A percentile compares a stretch with the other conserved stretches of the same genome.
Conservation (phyloP, 768 basidiomycete species). For the Macrocybe gigantea region DNA sequence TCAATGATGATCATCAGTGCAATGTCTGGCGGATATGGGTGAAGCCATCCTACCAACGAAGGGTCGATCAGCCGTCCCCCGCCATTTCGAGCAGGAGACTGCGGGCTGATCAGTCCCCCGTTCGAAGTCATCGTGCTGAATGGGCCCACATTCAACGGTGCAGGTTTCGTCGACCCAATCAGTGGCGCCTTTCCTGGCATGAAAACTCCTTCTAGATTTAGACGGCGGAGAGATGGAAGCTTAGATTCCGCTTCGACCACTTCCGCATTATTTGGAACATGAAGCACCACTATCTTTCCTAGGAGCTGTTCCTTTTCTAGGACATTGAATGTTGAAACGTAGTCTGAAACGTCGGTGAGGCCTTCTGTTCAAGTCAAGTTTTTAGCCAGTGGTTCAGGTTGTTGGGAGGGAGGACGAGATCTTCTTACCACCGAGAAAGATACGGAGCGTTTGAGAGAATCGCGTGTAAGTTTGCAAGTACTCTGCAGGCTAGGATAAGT, state of each 20-base stretch:
- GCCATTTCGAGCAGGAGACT: constrained; percentile 46
- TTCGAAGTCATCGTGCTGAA: constrained; percentile 40
- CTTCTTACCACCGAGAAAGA: constrained; percentile 64
- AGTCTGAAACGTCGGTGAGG: constrained; percentile 39
- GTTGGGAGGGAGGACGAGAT: background rate
- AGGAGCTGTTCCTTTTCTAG: constrained; percentile 58
- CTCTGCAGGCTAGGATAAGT: constrained; percentile 32
- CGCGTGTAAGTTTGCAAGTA: constrained; percentile 64
- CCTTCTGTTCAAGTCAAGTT: constrained; percentile 35
- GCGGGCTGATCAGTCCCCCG: constrained; percentile 63
- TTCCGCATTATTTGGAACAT: constrained; percentile 31
- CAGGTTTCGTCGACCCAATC: constrained; percentile 30
- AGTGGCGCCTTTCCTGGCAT: constrained; percentile 32
- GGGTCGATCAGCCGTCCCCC: constrained; percentile 49
- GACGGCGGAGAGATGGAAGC: constrained; percentile 44
- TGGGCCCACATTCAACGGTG: constrained; percentile 41
- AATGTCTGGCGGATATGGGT: constrained; percentile 5
- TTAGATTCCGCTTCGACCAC: constrained; percentile 32
- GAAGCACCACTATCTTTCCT: constrained; percentile 61
- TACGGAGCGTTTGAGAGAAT: constrained; percentile 67
- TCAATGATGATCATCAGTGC: constrained; percentile 1
- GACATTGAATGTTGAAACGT: constrained; percentile 47
- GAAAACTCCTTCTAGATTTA: constrained; percentile 48
- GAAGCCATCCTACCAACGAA: constrained; percentile 41
- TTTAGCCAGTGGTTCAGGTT: background rate